Percentiles rank a stretch among this genome's conserved stretches.
phyloP scores from a whole-genome alignment of 2,329 filamentous ascomycete genomes.

The Chaetomium globosum region DNA sequence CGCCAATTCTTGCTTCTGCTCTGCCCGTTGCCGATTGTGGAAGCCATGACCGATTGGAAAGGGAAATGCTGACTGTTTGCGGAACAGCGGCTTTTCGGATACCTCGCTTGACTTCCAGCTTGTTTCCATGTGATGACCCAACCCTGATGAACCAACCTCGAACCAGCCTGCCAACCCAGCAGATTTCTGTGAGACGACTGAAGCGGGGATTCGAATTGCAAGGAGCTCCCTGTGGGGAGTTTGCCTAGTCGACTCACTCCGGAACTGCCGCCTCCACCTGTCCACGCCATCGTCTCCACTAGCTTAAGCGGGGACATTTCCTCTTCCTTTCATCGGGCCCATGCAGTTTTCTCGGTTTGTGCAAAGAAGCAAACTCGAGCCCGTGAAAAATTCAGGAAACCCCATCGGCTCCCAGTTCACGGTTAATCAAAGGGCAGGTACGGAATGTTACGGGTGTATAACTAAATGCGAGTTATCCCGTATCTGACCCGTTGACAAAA shows the following conservation, averaged over 20 bases:
- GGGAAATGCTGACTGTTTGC: conserved; percentile 8
- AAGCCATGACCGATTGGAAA: conserved; percentile 7
- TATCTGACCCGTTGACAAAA: background rate
- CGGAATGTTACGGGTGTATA: too few relatives aligned
- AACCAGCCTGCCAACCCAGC: background rate
- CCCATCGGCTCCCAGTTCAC: background rate
- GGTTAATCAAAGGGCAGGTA: too few relatives aligned
- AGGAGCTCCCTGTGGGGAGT: conserved; percentile 21
- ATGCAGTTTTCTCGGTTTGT: background rate
- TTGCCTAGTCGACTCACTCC: background rate
- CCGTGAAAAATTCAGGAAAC: background rate
- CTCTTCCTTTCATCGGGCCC: conserved; percentile 1
- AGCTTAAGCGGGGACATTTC: background rate
- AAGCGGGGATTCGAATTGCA: conserved; percentile 21
- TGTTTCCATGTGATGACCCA: conserved; percentile 7
- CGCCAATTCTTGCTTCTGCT: background rate
- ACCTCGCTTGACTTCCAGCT: background rate
- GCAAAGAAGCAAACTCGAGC: background rate
- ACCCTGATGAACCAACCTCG: background rate
- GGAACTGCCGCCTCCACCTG: background rate
- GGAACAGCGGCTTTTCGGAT: conserved; percentile 9
- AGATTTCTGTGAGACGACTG: conserved; percentile 4
- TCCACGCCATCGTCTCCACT: conserved; percentile 19
- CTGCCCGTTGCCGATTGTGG: conserved; percentile 3
- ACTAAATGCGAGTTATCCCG: too few relatives aligned